Conservation (phyloP, 169 alveolate species). For the Cryptosporidium sp. region DNA sequence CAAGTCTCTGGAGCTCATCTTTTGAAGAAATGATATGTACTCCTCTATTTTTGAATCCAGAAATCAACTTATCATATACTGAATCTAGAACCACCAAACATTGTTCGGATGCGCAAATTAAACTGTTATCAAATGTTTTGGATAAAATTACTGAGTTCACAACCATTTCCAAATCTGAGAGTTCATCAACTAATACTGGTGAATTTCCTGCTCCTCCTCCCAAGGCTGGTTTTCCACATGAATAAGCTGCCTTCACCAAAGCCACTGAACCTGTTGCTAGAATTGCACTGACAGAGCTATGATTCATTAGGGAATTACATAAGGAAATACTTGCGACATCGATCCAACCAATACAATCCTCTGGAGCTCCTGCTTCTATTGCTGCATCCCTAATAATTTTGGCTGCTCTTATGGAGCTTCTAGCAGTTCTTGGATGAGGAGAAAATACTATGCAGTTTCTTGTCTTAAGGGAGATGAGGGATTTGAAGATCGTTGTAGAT, state of each 20-base stretch:
- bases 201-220: constrained; percentile 81
- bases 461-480: constrained; percentile 75
- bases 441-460: constrained; percentile 78
- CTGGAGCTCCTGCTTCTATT: constrained; percentile 80
- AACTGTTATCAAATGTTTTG: constrained; percentile 77
- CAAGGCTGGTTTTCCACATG: constrained; percentile 79
- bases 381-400: constrained; percentile 78
- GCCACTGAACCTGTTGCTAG: constrained; percentile 78
- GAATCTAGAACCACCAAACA: constrained; percentile 67
- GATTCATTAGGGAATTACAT: constrained; percentile 74
- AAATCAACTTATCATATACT: constrained; percentile 60
- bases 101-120: constrained; percentile 79
- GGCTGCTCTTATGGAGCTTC: constrained; percentile 75
- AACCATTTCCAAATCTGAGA: constrained; percentile 76
- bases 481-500: constrained; percentile 78
- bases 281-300: constrained; percentile 41
- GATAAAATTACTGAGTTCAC: constrained; percentile 75
- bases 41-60: constrained; percentile 67
- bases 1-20: constrained; percentile 66
- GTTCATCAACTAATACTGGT: constrained; percentile 78
- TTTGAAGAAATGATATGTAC: constrained; percentile 47
- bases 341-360: constrained; percentile 73
- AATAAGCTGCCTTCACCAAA: constrained; percentile 78
- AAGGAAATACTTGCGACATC: constrained; percentile 75
- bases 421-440: constrained; percentile 78